Conservation (phyloP, 768 basidiomycete genomes). For the Suillus americanus region DNA sequence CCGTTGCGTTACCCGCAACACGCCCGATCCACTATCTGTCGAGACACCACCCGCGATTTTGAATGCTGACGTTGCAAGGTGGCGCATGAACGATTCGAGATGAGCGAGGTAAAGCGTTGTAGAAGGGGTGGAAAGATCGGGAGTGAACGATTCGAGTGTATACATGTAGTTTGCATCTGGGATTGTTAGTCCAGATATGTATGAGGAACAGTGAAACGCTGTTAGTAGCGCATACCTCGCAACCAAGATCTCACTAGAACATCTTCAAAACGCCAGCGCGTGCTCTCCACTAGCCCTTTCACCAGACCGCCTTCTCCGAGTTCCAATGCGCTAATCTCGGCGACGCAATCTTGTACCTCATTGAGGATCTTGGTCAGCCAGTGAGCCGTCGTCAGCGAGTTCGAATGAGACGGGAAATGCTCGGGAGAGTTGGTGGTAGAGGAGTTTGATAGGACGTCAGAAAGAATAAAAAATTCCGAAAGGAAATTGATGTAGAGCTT, state of each 20-base stretch:
- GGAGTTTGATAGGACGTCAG: constrained; percentile 65
- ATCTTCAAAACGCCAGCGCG: constrained; percentile 87
- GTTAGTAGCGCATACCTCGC: constrained; percentile 54
- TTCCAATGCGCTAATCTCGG: constrained; percentile 78
- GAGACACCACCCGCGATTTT: constrained; percentile 81
- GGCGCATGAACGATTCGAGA: constrained; percentile 79
- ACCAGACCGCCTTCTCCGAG: constrained; percentile 73
- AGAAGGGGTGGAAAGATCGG: constrained; percentile 58
- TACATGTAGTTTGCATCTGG: constrained; percentile 83
- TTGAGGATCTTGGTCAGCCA: constrained; percentile 78
- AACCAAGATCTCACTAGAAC: constrained; percentile 78
- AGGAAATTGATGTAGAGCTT: constrained; percentile 82
- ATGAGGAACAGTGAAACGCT: background rate
- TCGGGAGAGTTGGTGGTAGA: constrained; percentile 44
- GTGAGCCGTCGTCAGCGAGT: constrained; percentile 79
- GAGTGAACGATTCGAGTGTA: constrained; percentile 83
- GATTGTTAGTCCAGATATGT: constrained; percentile 8
- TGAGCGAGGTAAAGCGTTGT: constrained; percentile 75
- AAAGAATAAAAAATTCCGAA: constrained; percentile 83
- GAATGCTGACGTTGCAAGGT: constrained; percentile 72
- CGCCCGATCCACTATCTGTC: constrained; percentile 43
- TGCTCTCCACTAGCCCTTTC: constrained; percentile 74
- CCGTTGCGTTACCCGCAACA: constrained; percentile 56
- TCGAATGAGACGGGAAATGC: constrained; percentile 68
- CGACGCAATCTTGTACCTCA: constrained; percentile 85